phyloP scores from a whole-genome alignment of 106 monocot species.

The Allium cepa region DNA sequence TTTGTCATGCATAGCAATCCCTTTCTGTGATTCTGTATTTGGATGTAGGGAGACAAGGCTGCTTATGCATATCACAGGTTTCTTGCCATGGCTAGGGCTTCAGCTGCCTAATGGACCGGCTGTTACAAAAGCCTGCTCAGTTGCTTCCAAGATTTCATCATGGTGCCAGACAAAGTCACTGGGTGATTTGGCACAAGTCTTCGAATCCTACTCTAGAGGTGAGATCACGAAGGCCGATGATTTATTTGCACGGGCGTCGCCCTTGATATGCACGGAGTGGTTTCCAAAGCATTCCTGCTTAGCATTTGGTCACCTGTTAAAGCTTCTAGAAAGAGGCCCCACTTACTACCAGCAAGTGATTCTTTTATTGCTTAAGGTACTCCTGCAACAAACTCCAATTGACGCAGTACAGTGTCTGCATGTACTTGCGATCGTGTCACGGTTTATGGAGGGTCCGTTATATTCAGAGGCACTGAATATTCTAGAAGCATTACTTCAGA shows the following conservation, averaged over 20 bases:
- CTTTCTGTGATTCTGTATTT: slow-evolving; percentile 87
- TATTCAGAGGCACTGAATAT: slow-evolving; percentile 87
- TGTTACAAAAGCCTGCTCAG: slow-evolving; percentile 54
- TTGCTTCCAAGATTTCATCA: slow-evolving; percentile 74
- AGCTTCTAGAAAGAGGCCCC: slow-evolving; percentile 86
- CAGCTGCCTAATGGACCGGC: slow-evolving; percentile 49
- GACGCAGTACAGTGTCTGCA: slow-evolving; percentile 91
- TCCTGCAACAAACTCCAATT: slow-evolving; percentile 81
- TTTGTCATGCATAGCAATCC: slow-evolving; percentile 67
- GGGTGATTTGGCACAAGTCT: slow-evolving; percentile 54
- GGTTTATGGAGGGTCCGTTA: slow-evolving; percentile 81
- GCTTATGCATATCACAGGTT: slow-evolving; percentile 87
- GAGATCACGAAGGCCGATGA: slow-evolving; percentile 61
- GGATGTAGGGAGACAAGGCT: slow-evolving; percentile 79
- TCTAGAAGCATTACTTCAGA: slow-evolving; percentile 77
- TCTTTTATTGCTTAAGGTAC: slow-evolving; percentile 80
- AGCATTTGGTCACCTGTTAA: slow-evolving; percentile 87
- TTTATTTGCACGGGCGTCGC: slow-evolving; percentile 51
- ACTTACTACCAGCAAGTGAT: slow-evolving; percentile 82
- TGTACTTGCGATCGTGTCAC: slow-evolving; percentile 83
- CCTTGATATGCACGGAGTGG: slow-evolving; percentile 79
- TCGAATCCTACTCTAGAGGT: slow-evolving; percentile 56
- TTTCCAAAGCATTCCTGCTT: slow-evolving; percentile 87
- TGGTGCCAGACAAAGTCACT: slow-evolving; percentile 81
- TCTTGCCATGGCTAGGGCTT: slow-evolving; percentile 91